Base-by-base conservation (phyloP, 208 protist genomes). In the Crithidia sp. region DNA sequence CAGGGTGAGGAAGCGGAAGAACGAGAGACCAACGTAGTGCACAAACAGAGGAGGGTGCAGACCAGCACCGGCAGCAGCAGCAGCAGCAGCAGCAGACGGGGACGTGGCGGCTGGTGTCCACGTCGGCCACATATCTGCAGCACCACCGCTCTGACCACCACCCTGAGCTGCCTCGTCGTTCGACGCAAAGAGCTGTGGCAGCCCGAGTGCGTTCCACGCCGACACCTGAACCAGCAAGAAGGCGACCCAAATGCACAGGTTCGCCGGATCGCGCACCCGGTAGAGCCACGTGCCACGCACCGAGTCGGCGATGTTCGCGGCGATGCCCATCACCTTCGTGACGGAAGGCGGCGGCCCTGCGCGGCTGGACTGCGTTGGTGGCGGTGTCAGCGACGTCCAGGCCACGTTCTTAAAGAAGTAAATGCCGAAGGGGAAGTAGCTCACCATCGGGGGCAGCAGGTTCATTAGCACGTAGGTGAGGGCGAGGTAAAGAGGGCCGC, bases 401-500 rank as follows among this genome's bases (percentile, higher is more conserved):
- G 85, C 13, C 13, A 84, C 45, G 63, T 95, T 95, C 56, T 83
- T 83, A 62, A 91, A 90, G 36, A 92, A 86, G 81, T 85, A 93
- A 7, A 82, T 9, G 13, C 71, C 76, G 14, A 86, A 83, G 2
- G 76, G 64, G 2, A 88, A 47, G 72, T 87, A 83, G 67, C 77
- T 87, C 36, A 88, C 43, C 36, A 85, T 37, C 9, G 91, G 88
- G 12, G 88, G 85, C 43, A 95, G 16, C 54, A 92, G 14, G 19
- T 57, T 76, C 17, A 77, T 77, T 45, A 82, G 5, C 39, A 84
- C 13, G 64, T 70, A 75, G 12, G 68, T 67, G 10, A 82, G 17
- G 13, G 70, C 10, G 12, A 94, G 60, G 71, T 86, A 83, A 8
- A 88, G 28, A 2, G 78, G 36, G 5, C 82, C 83, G 16, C 70